Percentiles rank a stretch among this genome's conserved stretches.
These are phyloP conservation scores for Vicia faba DNA, from an alignment of 306 rosid genomes.

Conservation along the genomic window DNA sequence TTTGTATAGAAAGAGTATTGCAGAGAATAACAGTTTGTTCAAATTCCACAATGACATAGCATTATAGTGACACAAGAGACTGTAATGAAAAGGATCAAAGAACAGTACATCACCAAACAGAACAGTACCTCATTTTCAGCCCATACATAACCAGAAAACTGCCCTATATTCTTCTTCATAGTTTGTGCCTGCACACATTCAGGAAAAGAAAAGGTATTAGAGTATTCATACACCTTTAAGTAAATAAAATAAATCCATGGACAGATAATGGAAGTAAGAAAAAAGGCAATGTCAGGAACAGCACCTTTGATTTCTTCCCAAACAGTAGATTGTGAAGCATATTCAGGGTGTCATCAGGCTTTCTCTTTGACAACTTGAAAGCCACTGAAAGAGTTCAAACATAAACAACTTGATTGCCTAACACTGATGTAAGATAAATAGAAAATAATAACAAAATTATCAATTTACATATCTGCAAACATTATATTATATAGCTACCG, in stretches of 20 bases:
- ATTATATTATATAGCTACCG: not conserved
- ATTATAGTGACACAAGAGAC: no score
- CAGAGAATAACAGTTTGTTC: no score
- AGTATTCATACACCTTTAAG: not conserved
- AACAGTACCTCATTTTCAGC: constrained; percentile 45
- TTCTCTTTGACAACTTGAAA: constrained; percentile 92
- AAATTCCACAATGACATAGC: no score
- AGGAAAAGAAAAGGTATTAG: constrained; percentile 24
- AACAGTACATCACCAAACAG: not conserved
- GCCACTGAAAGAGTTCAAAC: constrained; percentile 74
- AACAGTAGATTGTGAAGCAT: constrained; percentile 78
- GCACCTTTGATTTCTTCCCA: constrained; percentile 87
- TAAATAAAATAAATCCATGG: not conserved
- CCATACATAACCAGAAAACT: constrained; percentile 52
- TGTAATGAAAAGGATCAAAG: not conserved
- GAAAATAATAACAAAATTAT: constrained; percentile 12
- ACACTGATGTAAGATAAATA: constrained; percentile 30
- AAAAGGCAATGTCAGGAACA: not conserved
- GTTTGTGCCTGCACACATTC: constrained; percentile 60
- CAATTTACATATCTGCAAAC: constrained; percentile 11
- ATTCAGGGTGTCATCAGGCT: constrained; percentile 86
- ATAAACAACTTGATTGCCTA: constrained; percentile 31
- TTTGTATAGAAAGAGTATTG: no score
- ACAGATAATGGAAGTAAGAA: not conserved
- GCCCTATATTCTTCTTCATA: constrained; percentile 48